Conservation (phyloP, 495 filamentous ascomycete species). For the Acidomyces sp. region DNA sequence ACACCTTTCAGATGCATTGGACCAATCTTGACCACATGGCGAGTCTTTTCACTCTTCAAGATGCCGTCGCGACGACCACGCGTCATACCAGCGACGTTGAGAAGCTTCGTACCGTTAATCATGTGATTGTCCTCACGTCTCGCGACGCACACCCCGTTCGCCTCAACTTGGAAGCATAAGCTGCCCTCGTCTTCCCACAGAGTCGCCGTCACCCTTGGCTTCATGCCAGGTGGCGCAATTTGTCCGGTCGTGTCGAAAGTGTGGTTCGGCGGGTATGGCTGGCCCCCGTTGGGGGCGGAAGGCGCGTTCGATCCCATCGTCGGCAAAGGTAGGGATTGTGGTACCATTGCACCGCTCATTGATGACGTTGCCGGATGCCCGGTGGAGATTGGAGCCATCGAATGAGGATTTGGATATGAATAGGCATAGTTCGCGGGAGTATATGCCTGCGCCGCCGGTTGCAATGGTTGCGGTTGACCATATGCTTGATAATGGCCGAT, state of each 20-base stretch:
- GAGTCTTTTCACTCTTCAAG: constrained; percentile 90
- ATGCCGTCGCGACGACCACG: constrained; percentile 91
- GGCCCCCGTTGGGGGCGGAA: constrained; percentile 8
- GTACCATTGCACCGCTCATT: constrained; percentile 38
- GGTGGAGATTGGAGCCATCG: constrained; percentile 58
- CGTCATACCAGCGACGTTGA: constrained; percentile 98
- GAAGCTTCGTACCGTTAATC: constrained; percentile 95
- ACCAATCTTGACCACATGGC: constrained; percentile 96
- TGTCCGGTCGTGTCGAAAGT: constrained; percentile 85
- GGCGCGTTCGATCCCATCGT: constrained; percentile 16
- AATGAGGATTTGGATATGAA: constrained; percentile 57
- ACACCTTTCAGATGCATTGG: constrained; percentile 99
- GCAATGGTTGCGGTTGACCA: constrained; percentile 54
- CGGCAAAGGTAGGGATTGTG: constrained; percentile 24
- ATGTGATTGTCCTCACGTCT: constrained; percentile 95
- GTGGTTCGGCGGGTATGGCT: constrained; percentile 35
- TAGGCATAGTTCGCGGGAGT: constrained; percentile 55
- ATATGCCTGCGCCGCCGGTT: constrained; percentile 63
- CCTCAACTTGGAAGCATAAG: constrained; percentile 95
- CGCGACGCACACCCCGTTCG: constrained; percentile 90
- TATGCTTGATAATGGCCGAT: constrained; percentile 59
- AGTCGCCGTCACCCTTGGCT: constrained; percentile 93
- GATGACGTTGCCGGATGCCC: constrained; percentile 56
- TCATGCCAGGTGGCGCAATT: constrained; percentile 86
- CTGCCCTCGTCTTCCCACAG: constrained; percentile 98